phyloP scores from a whole-genome alignment of 2,329 filamentous ascomycete genomes.

The Aspergillus sp. region DNA sequence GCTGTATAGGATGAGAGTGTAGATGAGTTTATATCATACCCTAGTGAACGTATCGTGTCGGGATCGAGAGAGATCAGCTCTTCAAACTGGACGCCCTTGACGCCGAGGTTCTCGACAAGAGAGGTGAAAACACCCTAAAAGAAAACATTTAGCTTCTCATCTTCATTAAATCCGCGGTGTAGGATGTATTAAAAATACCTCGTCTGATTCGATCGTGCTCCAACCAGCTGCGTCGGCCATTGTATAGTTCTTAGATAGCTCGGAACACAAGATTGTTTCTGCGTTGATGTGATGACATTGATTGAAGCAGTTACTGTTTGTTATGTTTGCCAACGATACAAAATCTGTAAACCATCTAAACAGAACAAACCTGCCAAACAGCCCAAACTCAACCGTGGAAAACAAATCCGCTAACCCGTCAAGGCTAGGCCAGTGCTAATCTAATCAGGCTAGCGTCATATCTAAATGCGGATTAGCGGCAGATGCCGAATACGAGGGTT shows the following conservation, averaged over 20 bases:
- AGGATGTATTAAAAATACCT: conserved; percentile 54
- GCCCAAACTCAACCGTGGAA: not conserved
- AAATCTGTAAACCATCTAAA: not conserved
- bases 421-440: not conserved
- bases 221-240: conserved; percentile 70
- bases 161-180: no score
- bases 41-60: conserved; percentile 50
- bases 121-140: conserved; percentile 90
- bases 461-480: conserved; percentile 1
- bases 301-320: not conserved
- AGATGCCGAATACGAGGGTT: conserved; percentile 10
- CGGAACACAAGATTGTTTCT: not conserved
- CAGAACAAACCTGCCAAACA: not conserved
- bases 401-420: not conserved
- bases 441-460: not conserved
- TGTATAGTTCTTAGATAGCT: not conserved
- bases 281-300: not conserved
- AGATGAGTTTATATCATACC: conserved; percentile 29
- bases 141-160: conserved; percentile 20
- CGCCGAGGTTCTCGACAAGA: conserved; percentile 86
- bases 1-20: not conserved
- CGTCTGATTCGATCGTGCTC: conserved; percentile 98
- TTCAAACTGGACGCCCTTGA: conserved; percentile 93
- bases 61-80: conserved; percentile 89
- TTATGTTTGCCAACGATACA: not conserved